Evolutionary conservation across 2,329 filamentous ascomycete genomes (phyloP).

Genomic region (Stemphylium lycopersici): DNA sequence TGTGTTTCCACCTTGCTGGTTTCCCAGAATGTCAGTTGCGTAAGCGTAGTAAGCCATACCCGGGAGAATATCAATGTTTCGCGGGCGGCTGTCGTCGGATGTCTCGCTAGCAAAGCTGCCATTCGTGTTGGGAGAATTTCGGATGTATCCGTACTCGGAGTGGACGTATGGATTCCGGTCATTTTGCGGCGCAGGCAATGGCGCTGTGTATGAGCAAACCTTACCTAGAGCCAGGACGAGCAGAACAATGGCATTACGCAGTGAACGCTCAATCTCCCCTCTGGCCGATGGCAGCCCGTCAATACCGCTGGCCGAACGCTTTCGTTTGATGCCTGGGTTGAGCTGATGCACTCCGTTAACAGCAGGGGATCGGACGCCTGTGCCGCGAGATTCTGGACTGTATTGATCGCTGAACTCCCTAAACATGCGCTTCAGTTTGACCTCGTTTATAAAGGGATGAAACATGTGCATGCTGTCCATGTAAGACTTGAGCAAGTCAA

Average conservation of each 20-base stretch:
- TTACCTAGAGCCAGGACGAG: constrained; percentile 85
- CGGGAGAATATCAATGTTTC: constrained; percentile 84
- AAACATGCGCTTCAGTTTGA: constrained; percentile 59
- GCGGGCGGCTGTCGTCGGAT: constrained; percentile 39
- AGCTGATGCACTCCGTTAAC: constrained; percentile 23
- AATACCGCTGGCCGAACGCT: constrained; percentile 40
- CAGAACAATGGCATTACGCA: constrained; percentile 76
- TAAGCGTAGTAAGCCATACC: constrained; percentile 89
- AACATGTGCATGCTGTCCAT: constrained; percentile 66
- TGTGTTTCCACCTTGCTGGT: constrained; percentile 77
- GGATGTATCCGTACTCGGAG: constrained; percentile 31
- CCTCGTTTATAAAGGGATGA: constrained; percentile 67
- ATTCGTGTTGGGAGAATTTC: constrained; percentile 48
- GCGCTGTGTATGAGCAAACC: constrained; percentile 66
- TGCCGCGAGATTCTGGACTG: constrained; percentile 35
- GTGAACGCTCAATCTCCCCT: constrained; percentile 36
- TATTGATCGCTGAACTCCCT: constrained; percentile 52
- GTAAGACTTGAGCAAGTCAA: constrained; percentile 61
- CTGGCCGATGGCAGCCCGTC: constrained; percentile 32
- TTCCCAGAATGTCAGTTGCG: constrained; percentile 84
- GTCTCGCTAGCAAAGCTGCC: constrained; percentile 42
- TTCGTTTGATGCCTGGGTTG: constrained; percentile 42
- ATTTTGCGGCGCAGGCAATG: constrained; percentile 62
- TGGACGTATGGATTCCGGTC: constrained; percentile 44
- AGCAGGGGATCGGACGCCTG: constrained; percentile 33